Conservation (phyloP, 2,329 filamentous ascomycete genomes). For the Colletotrichum musae region DNA sequence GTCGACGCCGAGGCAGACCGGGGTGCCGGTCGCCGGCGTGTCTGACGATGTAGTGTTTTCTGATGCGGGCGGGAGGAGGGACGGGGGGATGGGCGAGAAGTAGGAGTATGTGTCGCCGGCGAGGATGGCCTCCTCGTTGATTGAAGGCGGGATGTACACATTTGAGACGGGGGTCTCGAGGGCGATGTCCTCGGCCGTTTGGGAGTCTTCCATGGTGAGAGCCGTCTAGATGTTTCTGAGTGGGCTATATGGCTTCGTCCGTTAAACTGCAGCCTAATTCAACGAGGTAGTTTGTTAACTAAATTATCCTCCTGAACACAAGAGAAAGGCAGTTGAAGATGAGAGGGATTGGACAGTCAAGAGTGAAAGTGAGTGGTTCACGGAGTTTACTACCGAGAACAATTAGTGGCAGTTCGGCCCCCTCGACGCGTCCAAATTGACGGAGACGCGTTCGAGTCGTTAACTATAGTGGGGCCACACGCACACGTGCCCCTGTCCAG, state of each 20-base stretch:
- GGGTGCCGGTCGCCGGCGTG: constrained; percentile 42
- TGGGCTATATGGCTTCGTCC: background rate
- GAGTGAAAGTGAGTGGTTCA: background rate
- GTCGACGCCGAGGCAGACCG: constrained; percentile 87
- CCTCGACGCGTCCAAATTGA: constrained; percentile 45
- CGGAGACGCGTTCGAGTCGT: constrained; percentile 41
- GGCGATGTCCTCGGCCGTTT: constrained; percentile 52
- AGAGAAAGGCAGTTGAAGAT: background rate
- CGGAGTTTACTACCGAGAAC: too few relatives aligned
- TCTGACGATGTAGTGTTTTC: constrained; percentile 46
- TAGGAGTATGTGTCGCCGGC: constrained; percentile 78
- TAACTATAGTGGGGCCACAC: constrained; percentile 3
- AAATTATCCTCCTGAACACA: too few relatives aligned
- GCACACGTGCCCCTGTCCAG: constrained; percentile 21
- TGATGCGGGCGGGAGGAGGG: constrained; percentile 63
- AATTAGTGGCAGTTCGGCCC: constrained; percentile 15
- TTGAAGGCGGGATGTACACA: constrained; percentile 78
- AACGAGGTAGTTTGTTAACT: background rate
- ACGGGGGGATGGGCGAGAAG: constrained; percentile 77
- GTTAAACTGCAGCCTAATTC: background rate
- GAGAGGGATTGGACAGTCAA: background rate
- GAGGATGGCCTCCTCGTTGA: constrained; percentile 70
- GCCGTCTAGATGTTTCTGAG: background rate
- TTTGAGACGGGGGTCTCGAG: constrained; percentile 51
- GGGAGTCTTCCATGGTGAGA: constrained; percentile 56